Conservation (phyloP, 208 protist genomes). For the Trypanosoma platydactyli region DNA sequence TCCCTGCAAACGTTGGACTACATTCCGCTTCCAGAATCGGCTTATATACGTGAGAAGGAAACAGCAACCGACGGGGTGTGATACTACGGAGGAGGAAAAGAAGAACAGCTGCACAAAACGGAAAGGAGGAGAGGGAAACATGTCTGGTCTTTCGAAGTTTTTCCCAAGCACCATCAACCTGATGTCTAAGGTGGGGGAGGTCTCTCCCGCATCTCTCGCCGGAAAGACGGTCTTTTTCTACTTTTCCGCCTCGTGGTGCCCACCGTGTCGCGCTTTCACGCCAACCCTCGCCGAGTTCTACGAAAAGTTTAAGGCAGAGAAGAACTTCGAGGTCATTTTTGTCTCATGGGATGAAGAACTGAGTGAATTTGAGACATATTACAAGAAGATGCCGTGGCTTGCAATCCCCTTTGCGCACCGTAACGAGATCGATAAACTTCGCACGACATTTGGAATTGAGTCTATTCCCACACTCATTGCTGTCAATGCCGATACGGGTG, state of each 20-base stretch:
- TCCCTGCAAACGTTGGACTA: conserved; percentile 14
- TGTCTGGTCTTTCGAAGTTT: conserved; percentile 75
- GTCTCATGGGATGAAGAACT: conserved; percentile 80
- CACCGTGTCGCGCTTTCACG: conserved; percentile 92
- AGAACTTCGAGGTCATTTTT: conserved; percentile 90
- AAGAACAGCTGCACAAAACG: conserved; percentile 5
- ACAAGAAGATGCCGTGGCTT: conserved; percentile 83
- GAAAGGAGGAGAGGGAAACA: conserved; percentile 20
- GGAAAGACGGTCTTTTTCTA: conserved; percentile 85
- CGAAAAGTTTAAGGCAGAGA: conserved; percentile 51
- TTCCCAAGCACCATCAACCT: conserved; percentile 50
- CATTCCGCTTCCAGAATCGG: neutral
- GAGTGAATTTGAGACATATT: conserved; percentile 75
- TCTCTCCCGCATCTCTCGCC: conserved; percentile 34
- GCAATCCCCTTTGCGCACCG: conserved; percentile 63
- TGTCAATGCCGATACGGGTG: conserved; percentile 75
- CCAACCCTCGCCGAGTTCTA: conserved; percentile 87
- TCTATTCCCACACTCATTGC: conserved; percentile 80
- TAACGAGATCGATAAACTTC: conserved; percentile 45
- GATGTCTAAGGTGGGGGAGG: conserved; percentile 41
- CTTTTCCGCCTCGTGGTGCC: conserved; percentile 94
- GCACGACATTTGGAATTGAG: conserved; percentile 56
- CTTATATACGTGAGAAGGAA: neutral
- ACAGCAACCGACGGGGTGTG: neutral
- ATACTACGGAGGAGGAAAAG: conserved; percentile 2